Base-by-base conservation (phyloP, 805 yeast species). In the Suhomyces kilbournensis region DNA sequence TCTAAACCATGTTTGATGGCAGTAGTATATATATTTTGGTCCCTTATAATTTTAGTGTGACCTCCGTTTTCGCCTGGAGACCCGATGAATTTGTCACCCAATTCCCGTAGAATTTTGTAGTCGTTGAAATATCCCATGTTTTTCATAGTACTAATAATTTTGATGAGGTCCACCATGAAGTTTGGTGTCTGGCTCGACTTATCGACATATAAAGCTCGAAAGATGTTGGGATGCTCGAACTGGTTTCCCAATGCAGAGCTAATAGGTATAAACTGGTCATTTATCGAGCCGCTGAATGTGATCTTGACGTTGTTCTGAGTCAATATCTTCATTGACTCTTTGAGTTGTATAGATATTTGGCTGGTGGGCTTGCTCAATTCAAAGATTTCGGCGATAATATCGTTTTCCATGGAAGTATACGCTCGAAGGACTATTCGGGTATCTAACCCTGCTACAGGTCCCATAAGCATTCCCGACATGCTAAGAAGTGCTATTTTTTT, bases 391-490 rank as follows among this genome's bases (percentile, higher is more conserved):
- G 53, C 55, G 23, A 74, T 62, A 7, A 72, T 66, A 46, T 67
- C 71, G 54, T 73, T 72, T 50, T 75, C 79, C 22, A 55, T 55
- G 5, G 59, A 50, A 2, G 73, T 60, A 56, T 65, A 74, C 9
- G 78, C 78, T 46, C 78, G 57, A 12, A 67, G 58, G 6, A 74
- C 75, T 23, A 73, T 56, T 53, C 70, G 71, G n/a, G 71, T 51
- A 44, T 70, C 72, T 22, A 71, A 52, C 3, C 69, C 71, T 2
- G 55, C 30, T 22, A 62, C 53, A 6, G 76, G 74, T 0, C 78
- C 78, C n/a, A 55, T 47, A 10, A 60, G 48, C 15, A 66, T 60
- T 1, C 76, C 76, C 7, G 71, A 64, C 68, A 75, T 67, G 52
- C 73, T 65, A n/a, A 75, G 54, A 1, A 72, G 52, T 0, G 72